Conservation (phyloP, 2,329 filamentous ascomycete species). For the Beauveria australis region DNA sequence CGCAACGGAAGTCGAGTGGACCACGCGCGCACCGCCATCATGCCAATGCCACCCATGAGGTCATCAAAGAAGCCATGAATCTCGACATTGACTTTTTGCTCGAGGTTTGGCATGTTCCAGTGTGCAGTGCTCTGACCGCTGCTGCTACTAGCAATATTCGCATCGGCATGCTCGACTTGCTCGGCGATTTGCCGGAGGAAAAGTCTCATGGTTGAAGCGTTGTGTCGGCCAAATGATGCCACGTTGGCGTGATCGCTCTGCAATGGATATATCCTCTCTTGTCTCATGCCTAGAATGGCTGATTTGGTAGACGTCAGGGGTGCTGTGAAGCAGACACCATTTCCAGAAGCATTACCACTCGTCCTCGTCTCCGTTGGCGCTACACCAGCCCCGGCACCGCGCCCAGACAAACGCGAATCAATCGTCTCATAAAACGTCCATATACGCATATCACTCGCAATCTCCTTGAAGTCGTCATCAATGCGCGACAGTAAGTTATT, state of each 20-base stretch:
- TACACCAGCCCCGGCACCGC: slow-evolving; percentile 26
- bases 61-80: slow-evolving; percentile 53
- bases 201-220: slow-evolving; percentile 37
- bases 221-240: slow-evolving; percentile 44
- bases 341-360: slow-evolving; percentile 7
- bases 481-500: slow-evolving; percentile 39
- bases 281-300: slow-evolving; percentile 40
- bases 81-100: slow-evolving; percentile 48
- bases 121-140: background rate
- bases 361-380: background rate
- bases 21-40: slow-evolving; percentile 36
- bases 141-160: slow-evolving; percentile 12
- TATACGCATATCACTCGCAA: slow-evolving; percentile 49
- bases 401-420: slow-evolving; percentile 46
- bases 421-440: slow-evolving; percentile 58
- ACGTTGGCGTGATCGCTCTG: slow-evolving; percentile 48
- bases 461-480: slow-evolving; percentile 47
- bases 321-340: slow-evolving; percentile 49
- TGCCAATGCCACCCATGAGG: slow-evolving; percentile 23
- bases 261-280: slow-evolving; percentile 43
- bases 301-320: slow-evolving; percentile 52
- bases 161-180: slow-evolving; percentile 26
- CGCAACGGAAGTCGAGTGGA: slow-evolving; percentile 41
- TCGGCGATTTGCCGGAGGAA: slow-evolving; percentile 28
- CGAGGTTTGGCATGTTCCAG: slow-evolving; percentile 27